Percentiles rank a stretch among this genome's conserved stretches.
These are phyloP conservation scores for Brassica rapa DNA, from an alignment of 345 rosid species.

Conservation along the genomic window DNA sequence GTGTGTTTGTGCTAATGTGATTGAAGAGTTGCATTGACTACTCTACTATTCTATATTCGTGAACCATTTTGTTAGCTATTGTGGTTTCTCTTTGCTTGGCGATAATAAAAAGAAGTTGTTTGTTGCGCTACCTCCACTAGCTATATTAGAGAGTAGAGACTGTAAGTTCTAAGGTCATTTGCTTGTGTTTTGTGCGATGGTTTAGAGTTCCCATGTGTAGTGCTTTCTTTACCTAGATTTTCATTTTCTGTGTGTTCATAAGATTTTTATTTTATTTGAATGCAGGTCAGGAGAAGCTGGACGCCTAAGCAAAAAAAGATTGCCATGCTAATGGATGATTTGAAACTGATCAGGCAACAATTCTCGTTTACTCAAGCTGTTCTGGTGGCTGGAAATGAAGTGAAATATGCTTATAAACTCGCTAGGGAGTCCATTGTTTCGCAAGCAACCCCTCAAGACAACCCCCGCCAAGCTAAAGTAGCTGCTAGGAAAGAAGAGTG, in stretches of 20 bases:
- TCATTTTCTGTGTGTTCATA: neutral
- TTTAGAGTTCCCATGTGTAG: no score
- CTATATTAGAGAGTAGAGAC: conserved; percentile 10
- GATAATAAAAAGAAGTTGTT: neutral
- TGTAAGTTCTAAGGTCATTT: neutral
- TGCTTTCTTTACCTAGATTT: conserved; percentile 2
- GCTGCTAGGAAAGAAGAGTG: conserved; percentile 56
- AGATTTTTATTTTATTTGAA: neutral
- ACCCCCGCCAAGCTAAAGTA: conserved; percentile 38
- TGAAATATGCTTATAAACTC: neutral
- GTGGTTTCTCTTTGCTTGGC: neutral
- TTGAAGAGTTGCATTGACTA: neutral
- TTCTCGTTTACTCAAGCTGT: neutral
- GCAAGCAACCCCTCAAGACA: conserved; percentile 34
- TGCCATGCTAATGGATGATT: neutral
- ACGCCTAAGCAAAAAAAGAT: neutral
- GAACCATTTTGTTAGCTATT: neutral
- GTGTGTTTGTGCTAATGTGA: neutral
- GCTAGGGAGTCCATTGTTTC: neutral
- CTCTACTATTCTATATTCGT: neutral
- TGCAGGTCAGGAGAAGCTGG: neutral
- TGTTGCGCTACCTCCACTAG: conserved; percentile 2
- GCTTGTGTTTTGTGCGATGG: neutral
- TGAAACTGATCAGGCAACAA: neutral
- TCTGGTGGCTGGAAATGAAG: neutral